Conservation (phyloP, 306 rosid species). For the Cercis canadensis region DNA sequence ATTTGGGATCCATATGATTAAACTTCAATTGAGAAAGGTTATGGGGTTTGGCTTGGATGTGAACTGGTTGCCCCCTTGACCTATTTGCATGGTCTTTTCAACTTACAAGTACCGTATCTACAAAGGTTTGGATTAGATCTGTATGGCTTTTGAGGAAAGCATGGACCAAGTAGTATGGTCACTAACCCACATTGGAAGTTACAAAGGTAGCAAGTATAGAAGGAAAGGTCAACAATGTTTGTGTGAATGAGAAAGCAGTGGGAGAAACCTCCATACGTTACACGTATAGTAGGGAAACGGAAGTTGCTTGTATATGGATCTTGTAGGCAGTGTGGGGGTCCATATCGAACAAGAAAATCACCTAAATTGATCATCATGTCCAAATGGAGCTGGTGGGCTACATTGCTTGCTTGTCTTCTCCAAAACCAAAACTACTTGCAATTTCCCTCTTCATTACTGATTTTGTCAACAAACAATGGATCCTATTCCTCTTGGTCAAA, state of each 20-base stretch:
- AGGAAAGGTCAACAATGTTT: conserved; percentile 47
- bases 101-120: conserved; percentile 28
- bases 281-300: neutral
- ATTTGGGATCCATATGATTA: conserved; percentile 11
- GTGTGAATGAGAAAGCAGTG: conserved; percentile 45
- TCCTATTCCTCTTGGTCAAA: conserved; percentile 1
- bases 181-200: conserved; percentile 43
- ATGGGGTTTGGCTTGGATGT: conserved; percentile 23
- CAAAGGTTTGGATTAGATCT: conserved; percentile 37
- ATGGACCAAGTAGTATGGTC: conserved; percentile 52
- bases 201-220: conserved; percentile 49
- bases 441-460: conserved; percentile 36
- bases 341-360: conserved; percentile 41
- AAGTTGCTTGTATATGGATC: conserved; percentile 39
- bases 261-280: conserved; percentile 40
- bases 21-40: conserved; percentile 10
- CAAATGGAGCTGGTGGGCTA: conserved; percentile 44
- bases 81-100: conserved; percentile 41
- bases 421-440: conserved; percentile 39
- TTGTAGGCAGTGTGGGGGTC: conserved; percentile 58
- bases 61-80: conserved; percentile 36
- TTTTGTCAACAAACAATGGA: conserved; percentile 34
- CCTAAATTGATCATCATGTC: conserved; percentile 3
- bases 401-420: conserved; percentile 52
- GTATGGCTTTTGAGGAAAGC: conserved; percentile 40